phyloP scores from a whole-genome alignment of 2,329 filamentous ascomycete genomes.

The Hortaea sp. region DNA sequence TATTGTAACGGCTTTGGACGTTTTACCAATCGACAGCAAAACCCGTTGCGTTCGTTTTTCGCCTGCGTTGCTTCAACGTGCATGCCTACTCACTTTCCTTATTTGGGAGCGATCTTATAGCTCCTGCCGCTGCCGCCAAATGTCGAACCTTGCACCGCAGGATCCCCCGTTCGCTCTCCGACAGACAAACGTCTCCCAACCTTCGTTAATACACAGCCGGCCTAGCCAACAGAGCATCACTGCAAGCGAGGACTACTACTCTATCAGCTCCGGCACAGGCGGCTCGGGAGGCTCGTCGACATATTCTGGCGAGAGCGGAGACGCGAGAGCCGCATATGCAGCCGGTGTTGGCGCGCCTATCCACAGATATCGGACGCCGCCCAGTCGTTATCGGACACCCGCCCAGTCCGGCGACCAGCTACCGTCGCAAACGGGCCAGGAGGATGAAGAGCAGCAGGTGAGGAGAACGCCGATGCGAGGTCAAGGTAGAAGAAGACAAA shows the following conservation, averaged over 20 bases:
- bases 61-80: background rate
- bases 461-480: constrained; percentile 26
- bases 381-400: constrained; percentile 25
- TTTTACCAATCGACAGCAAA: no score
- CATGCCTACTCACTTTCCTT: background rate
- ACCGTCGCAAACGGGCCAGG: constrained; percentile 8
- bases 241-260: constrained; percentile 43
- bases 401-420: constrained; percentile 19
- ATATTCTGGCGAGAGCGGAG: constrained; percentile 6
- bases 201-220: constrained; percentile 20
- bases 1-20: no score
- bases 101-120: background rate
- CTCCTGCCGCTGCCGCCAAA: background rate
- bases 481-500: constrained; percentile 17
- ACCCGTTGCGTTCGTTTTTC: background rate
- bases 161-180: constrained; percentile 1
- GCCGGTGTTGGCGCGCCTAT: constrained; percentile 11
- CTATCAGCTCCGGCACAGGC: constrained; percentile 25
- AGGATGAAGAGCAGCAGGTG: constrained; percentile 10
- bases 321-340: constrained; percentile 2
- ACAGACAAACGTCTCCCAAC: constrained; percentile 18
- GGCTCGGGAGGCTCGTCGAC: constrained; percentile 17
- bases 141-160: constrained; percentile 1
- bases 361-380: constrained; percentile 24
- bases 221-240: constrained; percentile 38